A percentile compares a stretch with the other conserved stretches of the same genome.
Evolutionary conservation across 257 asterid genomes (phyloP).

Genomic region (Scutellaria baicalensis): DNA sequence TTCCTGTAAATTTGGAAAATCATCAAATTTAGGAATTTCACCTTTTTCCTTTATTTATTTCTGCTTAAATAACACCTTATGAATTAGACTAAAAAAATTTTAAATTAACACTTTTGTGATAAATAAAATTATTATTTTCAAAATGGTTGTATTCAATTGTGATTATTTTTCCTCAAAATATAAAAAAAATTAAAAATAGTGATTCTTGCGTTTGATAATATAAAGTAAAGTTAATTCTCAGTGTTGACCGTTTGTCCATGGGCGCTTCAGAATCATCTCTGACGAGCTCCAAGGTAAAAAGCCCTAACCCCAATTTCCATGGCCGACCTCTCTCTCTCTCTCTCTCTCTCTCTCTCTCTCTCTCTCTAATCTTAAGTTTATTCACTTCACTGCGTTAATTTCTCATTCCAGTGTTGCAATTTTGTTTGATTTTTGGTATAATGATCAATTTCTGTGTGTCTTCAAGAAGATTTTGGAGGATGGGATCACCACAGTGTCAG

Average conservation of each 20-base stretch:
- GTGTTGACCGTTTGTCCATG: slow-evolving; percentile 33
- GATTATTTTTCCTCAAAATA: background rate
- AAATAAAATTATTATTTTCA: no score
- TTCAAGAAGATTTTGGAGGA: slow-evolving; percentile 38
- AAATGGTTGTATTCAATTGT: background rate
- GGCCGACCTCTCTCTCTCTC: background rate
- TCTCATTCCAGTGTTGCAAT: background rate
- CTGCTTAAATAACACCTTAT: no score
- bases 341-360: background rate
- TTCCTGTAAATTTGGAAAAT: background rate
- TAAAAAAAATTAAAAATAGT: background rate
- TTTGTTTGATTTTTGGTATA: background rate
- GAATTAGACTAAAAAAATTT: no score
- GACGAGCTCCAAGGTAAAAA: slow-evolving; percentile 49
- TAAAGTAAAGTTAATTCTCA: background rate
- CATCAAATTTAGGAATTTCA: no score
- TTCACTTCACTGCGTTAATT: background rate
- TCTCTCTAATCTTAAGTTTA: background rate
- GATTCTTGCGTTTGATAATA: background rate
- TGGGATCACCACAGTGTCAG: slow-evolving; percentile 83
- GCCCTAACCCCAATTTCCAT: slow-evolving; percentile 6
- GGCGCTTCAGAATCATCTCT: slow-evolving; percentile 88
- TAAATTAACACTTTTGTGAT: no score
- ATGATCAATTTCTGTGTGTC: background rate
- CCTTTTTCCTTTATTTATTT: no score